These are phyloP conservation scores for Solanum tarijense DNA, from an alignment of 257 asterid species.

Conservation along the genomic window DNA sequence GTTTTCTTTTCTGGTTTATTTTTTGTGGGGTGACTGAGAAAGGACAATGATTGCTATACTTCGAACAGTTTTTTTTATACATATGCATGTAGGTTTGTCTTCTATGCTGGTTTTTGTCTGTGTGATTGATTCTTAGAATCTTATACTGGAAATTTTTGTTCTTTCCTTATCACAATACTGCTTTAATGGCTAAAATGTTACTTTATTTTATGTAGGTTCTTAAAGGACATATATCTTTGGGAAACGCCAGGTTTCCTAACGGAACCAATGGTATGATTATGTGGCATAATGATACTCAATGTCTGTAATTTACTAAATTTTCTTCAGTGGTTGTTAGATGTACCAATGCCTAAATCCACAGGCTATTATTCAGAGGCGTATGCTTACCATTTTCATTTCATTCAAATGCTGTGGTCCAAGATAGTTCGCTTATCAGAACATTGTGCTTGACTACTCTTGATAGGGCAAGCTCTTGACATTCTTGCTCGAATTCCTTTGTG, in stretches of 20 bases:
- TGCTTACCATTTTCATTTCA: background rate
- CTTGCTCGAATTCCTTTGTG: constrained; percentile 89
- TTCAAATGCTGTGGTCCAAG: background rate
- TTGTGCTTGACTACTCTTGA: constrained; percentile 6
- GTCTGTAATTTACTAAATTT: background rate
- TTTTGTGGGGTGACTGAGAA: background rate
- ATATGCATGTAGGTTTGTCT: background rate
- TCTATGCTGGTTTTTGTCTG: background rate
- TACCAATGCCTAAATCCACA: background rate
- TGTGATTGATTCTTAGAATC: background rate
- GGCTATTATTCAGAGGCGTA: background rate
- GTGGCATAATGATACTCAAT: background rate
- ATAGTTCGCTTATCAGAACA: background rate
- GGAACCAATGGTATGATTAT: constrained; percentile 71
- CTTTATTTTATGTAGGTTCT: constrained; percentile 54
- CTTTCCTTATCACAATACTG: background rate
- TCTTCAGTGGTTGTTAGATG: background rate
- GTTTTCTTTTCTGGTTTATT: background rate
- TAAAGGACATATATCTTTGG: constrained; percentile 88
- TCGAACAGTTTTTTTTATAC: background rate
- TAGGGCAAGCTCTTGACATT: constrained; percentile 76
- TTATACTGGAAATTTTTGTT: background rate
- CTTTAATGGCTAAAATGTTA: background rate
- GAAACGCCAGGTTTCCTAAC: constrained; percentile 80
- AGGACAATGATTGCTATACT: background rate